phyloP scores from a whole-genome alignment of 306 rosid species.

The apple (Malus domestica) region ASM211411v1 NC_041800.1:2634501-2635000 shows the following conservation, averaged over 20 bases:
- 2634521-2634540: neutral
- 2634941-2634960: too few species aligned
- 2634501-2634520: conserved; percentile 3
- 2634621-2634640: neutral
- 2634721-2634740: conserved; percentile 20
- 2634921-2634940: too few species aligned
- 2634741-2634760: neutral
- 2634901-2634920: too few species aligned
- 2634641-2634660: neutral
- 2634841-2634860: too few species aligned
- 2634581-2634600: conserved; percentile 16
- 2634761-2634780: neutral
- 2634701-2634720: conserved; percentile 1
- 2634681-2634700: neutral
- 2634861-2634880: too few species aligned
- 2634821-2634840: neutral
- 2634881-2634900: too few species aligned
- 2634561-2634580: conserved; percentile 5
- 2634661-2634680: neutral
- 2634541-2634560: conserved; percentile 3
- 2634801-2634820: neutral
- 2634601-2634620: conserved; percentile 18
- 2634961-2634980: too few species aligned
- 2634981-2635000: too few species aligned
- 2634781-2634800: neutral